Evolutionary conservation across 176 grass and related monocot species (phyloP).

Genomic region (Phoenix roebelenii): DNA sequence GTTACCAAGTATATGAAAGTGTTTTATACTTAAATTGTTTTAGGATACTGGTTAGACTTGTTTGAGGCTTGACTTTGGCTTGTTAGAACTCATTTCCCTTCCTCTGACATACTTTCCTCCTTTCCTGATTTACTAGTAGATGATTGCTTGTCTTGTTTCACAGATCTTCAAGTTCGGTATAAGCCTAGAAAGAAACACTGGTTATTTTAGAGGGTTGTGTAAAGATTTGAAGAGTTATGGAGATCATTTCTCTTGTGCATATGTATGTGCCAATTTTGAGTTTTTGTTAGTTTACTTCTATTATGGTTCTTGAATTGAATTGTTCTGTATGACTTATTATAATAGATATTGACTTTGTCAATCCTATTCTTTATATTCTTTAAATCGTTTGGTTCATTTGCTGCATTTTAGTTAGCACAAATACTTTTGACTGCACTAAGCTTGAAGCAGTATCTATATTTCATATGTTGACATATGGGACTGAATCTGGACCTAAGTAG

Average conservation of each 20-base stretch:
- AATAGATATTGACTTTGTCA: too few relatives aligned
- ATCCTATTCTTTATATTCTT: too few relatives aligned
- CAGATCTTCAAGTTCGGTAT: constrained; percentile 56
- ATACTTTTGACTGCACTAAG: too few relatives aligned
- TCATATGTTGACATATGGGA: too few relatives aligned
- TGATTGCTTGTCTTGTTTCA: not conserved
- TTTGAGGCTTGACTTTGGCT: not conserved
- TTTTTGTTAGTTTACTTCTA: too few relatives aligned
- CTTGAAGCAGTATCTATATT: too few relatives aligned
- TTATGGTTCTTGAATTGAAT: too few relatives aligned
- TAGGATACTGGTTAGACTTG: not conserved
- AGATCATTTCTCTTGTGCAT: not conserved
- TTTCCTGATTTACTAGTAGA: not conserved
- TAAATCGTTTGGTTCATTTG: too few relatives aligned
- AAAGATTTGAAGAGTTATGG: not conserved
- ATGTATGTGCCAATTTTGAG: not conserved
- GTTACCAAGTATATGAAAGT: not conserved
- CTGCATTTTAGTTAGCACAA: too few relatives aligned
- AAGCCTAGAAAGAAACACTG: constrained; percentile 95
- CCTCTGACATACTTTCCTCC: not conserved
- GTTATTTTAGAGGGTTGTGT: constrained; percentile 38
- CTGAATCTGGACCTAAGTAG: too few relatives aligned
- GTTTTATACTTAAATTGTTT: not conserved
- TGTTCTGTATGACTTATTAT: too few relatives aligned
- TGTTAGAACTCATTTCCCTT: not conserved